phyloP scores from a whole-genome alignment of 1,284 basidiomycete genomes.

The Somion occarium region DNA sequence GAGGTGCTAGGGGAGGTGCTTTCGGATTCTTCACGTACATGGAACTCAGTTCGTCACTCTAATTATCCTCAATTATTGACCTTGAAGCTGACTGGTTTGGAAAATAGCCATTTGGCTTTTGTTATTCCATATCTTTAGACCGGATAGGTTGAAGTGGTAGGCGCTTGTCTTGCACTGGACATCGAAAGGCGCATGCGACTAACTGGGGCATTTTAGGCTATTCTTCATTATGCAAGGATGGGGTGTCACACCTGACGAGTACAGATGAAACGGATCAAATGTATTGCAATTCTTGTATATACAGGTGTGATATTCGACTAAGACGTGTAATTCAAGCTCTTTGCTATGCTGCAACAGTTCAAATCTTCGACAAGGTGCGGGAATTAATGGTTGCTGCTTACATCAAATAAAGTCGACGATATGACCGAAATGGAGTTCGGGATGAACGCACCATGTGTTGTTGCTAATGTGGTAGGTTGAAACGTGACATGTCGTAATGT shows the following conservation, averaged over 20 bases:
- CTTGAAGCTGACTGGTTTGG: not conserved
- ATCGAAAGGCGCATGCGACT: not conserved
- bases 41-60: conserved; percentile 50
- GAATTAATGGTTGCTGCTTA: too few species aligned
- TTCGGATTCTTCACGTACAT: conserved; percentile 64
- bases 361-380: too few species aligned
- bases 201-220: conserved; percentile 23
- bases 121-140: conserved; percentile 42
- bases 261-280: not conserved
- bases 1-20: conserved; percentile 47
- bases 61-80: not conserved
- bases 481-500: too few species aligned
- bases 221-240: conserved; percentile 49
- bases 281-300: too few species aligned
- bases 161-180: conserved; percentile 16
- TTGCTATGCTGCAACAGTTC: too few species aligned
- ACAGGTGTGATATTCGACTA: too few species aligned
- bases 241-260: conserved; percentile 29
- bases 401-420: too few species aligned
- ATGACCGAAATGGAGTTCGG: too few species aligned
- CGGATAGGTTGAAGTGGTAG: conserved; percentile 41
- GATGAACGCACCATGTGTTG: too few species aligned
- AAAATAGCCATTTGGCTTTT: conserved; percentile 42
- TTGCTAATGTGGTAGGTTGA: too few species aligned
- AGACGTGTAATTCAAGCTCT: too few species aligned